These are phyloP conservation scores for Simplicillium sp. DNA, from an alignment of 2,329 filamentous ascomycete species.

Conservation along the genomic window DNA sequence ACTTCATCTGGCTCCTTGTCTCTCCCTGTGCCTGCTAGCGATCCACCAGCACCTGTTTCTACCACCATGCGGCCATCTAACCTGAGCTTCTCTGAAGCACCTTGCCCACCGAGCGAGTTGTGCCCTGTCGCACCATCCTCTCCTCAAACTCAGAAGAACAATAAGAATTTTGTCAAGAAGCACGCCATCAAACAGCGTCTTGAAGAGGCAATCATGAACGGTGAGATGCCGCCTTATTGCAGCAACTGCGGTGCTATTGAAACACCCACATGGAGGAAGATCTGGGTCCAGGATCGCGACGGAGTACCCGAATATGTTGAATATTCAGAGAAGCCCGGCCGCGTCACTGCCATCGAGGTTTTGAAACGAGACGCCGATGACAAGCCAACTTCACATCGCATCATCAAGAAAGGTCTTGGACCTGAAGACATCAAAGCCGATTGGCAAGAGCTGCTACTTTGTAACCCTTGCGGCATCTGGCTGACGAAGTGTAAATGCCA, in stretches of 20 bases:
- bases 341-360: constrained; percentile 65
- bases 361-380: constrained; percentile 53
- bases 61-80: constrained; percentile 13
- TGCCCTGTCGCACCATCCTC: constrained; percentile 23
- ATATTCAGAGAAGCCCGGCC: constrained; percentile 62
- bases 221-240: constrained; percentile 81
- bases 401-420: constrained; percentile 66
- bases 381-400: constrained; percentile 56
- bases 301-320: constrained; percentile 63
- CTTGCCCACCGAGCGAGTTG: constrained; percentile 34
- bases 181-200: constrained; percentile 49
- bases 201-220: constrained; percentile 59
- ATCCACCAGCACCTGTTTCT: constrained; percentile 26
- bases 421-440: constrained; percentile 51
- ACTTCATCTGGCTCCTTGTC: constrained; percentile 21
- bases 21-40: constrained; percentile 35
- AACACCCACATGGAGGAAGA: constrained; percentile 92
- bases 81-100: constrained; percentile 23
- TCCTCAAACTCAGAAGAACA: constrained; percentile 36
- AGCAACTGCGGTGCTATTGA: constrained; percentile 91
- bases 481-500: constrained; percentile 80
- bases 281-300: constrained; percentile 68
- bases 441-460: constrained; percentile 69
- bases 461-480: constrained; percentile 96
- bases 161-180: constrained; percentile 59